phyloP scores from a whole-genome alignment of 164 flowering plant genomes.

The Saururus chinensis region DNA sequence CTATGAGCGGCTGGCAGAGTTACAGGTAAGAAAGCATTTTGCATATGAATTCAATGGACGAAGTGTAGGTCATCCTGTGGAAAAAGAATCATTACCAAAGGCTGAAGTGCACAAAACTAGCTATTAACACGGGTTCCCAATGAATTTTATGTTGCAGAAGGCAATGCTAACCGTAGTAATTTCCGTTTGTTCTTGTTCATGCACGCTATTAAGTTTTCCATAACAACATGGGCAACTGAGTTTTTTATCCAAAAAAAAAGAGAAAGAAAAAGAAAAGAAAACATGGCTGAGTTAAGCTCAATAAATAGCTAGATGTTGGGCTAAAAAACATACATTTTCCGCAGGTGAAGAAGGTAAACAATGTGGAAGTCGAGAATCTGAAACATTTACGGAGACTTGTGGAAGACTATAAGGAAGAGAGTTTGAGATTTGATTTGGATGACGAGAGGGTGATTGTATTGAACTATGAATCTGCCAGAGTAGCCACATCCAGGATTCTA shows the following conservation, averaged over 20 bases:
- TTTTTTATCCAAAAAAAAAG: too few relatives aligned
- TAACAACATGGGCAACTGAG: too few relatives aligned
- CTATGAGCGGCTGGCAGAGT: constrained; percentile 81
- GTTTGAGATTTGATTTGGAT: constrained; percentile 77
- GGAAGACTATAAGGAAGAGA: constrained; percentile 42
- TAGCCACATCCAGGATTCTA: constrained; percentile 69
- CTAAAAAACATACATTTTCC: neutral
- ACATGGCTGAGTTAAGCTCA: neutral
- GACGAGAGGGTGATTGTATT: constrained; percentile 75
- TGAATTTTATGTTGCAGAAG: too few relatives aligned
- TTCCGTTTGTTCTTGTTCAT: too few relatives aligned
- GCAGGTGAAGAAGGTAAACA: constrained; percentile 76
- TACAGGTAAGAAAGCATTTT: constrained; percentile 45
- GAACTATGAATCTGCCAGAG: constrained; percentile 47
- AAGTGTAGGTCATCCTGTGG: neutral
- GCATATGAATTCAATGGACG: neutral
- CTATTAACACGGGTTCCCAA: too few relatives aligned
- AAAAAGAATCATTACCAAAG: too few relatives aligned
- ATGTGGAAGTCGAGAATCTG: constrained; percentile 60
- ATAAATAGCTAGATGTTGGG: neutral
- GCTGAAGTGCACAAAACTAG: too few relatives aligned
- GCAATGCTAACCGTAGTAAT: too few relatives aligned
- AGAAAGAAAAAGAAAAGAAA: too few relatives aligned
- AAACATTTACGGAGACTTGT: constrained; percentile 67
- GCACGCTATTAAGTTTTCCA: too few relatives aligned